Conservation (phyloP, 2,329 filamentous ascomycete species). For the Alternaria gaisen region DNA sequence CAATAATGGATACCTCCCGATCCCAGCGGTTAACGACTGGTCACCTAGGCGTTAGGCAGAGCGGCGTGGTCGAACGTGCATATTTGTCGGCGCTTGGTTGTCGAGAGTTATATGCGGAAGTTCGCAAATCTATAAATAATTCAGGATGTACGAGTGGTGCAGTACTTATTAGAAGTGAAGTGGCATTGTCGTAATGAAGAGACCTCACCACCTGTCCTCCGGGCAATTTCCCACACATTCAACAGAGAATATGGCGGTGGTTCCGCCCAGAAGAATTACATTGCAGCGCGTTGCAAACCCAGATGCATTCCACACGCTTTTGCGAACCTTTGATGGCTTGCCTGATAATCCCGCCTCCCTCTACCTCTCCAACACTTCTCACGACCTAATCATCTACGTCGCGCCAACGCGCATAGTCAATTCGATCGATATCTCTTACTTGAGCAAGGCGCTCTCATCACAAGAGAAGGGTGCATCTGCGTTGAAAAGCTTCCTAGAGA, state of each 20-base stretch:
- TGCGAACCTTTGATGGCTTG: background rate
- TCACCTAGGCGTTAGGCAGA: too few relatives aligned
- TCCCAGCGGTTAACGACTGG: too few relatives aligned
- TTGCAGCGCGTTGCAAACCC: background rate
- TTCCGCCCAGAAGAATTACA: background rate
- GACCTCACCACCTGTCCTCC: too few relatives aligned
- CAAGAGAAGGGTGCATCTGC: background rate
- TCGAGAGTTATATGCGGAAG: rapidly evolving
- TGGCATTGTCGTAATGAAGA: rapidly evolving
- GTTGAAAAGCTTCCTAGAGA: background rate
- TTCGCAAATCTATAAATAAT: too few relatives aligned
- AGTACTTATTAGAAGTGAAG: too few relatives aligned
- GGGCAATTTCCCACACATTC: too few relatives aligned
- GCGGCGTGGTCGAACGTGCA: too few relatives aligned
- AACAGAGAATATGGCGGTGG: rapidly evolving
- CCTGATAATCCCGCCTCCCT: background rate
- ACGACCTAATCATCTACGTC: background rate
- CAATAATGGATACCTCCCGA: too few relatives aligned
- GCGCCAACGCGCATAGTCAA: background rate
- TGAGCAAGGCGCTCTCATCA: background rate
- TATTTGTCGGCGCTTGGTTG: too few relatives aligned
- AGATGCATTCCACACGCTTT: background rate
- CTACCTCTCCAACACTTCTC: background rate
- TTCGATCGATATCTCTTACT: background rate
- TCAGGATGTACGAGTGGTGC: rapidly evolving